Evolutionary conservation across 1,284 basidiomycete species (phyloP).

Genomic region (Ustanciosporium gigantosporum): DNA sequence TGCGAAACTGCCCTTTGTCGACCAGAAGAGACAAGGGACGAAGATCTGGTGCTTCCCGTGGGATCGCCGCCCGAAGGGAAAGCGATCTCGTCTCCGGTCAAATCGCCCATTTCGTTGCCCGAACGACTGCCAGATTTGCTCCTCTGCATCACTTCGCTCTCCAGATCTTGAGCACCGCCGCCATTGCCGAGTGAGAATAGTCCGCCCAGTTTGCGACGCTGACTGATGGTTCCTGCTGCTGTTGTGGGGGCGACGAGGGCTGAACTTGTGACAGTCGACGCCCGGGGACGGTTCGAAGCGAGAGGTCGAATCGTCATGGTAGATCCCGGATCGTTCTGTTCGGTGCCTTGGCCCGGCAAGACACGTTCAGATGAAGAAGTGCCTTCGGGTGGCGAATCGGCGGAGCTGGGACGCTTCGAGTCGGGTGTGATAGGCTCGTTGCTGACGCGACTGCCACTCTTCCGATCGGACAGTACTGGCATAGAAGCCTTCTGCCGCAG

Average conservation of each 20-base stretch:
- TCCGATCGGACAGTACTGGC: constrained; percentile 19
- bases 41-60: background rate
- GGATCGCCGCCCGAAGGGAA: constrained; percentile 1
- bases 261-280: constrained; percentile 7
- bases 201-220: constrained; percentile 20
- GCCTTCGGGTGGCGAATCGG: constrained; percentile 4
- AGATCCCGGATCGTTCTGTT: background rate
- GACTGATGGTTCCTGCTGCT: constrained; percentile 37
- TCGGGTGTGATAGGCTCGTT: background rate
- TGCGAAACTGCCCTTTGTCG: constrained; percentile 45
- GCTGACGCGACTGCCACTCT: constrained; percentile 2
- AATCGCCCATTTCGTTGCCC: background rate
- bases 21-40: background rate
- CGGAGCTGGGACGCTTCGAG: constrained; percentile 4
- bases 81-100: background rate
- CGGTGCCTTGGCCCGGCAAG: background rate
- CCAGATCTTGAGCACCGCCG: background rate
- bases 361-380: background rate
- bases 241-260: constrained; percentile 27
- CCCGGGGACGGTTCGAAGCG: constrained; percentile 16
- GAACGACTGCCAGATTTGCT: too few relatives aligned
- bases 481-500: constrained; percentile 27
- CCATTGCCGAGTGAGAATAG: background rate
- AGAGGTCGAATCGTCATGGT: background rate
- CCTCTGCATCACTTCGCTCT: background rate